Percentiles rank a stretch among this genome's conserved stretches.
These are phyloP conservation scores for Entrophospora sp. DNA, from an alignment of 192 early-diverging fungal species.

Conservation along the genomic window DNA sequence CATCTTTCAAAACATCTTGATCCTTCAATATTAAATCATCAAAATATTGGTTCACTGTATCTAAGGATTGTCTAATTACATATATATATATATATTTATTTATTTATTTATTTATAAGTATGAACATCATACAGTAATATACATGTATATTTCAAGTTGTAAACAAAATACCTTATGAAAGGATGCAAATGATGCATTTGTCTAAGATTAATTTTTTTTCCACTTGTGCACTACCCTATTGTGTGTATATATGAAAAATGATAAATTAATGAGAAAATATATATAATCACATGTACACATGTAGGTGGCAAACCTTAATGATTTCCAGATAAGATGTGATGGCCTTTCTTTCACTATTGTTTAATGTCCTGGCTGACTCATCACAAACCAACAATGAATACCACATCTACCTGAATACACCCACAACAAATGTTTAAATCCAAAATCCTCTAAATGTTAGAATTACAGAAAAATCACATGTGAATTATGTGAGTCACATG, in stretches of 20 bases:
- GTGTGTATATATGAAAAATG: too few relatives aligned
- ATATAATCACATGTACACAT: neutral
- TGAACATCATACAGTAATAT: too few relatives aligned
- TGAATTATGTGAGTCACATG: too few relatives aligned
- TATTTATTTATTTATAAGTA: neutral
- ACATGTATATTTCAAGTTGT: too few relatives aligned
- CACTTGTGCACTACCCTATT: slow-evolving; percentile 66
- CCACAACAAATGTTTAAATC: slow-evolving; percentile 89
- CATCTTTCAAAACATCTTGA: slow-evolving; percentile 59
- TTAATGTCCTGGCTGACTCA: slow-evolving; percentile 70
- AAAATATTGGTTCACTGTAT: slow-evolving; percentile 69
- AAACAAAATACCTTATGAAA: slow-evolving; percentile 44
- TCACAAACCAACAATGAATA: slow-evolving; percentile 97
- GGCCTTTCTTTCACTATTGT: slow-evolving; percentile 67
- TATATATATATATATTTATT: neutral
- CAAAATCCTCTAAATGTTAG: slow-evolving; percentile 73
- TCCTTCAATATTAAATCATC: slow-evolving; percentile 55
- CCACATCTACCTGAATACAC: slow-evolving; percentile 94
- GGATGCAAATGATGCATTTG: slow-evolving; percentile 63
- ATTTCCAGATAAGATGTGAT: slow-evolving; percentile 81
- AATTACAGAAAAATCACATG: too few relatives aligned
- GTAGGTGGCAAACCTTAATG: slow-evolving; percentile 36
- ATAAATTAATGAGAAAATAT: neutral
- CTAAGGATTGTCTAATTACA: slow-evolving; percentile 44
- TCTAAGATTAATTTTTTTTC: slow-evolving; percentile 65